These are phyloP conservation scores for Gossypium rotundifolium DNA, from an alignment of 345 rosid genomes.

Conservation along the genomic window DNA sequence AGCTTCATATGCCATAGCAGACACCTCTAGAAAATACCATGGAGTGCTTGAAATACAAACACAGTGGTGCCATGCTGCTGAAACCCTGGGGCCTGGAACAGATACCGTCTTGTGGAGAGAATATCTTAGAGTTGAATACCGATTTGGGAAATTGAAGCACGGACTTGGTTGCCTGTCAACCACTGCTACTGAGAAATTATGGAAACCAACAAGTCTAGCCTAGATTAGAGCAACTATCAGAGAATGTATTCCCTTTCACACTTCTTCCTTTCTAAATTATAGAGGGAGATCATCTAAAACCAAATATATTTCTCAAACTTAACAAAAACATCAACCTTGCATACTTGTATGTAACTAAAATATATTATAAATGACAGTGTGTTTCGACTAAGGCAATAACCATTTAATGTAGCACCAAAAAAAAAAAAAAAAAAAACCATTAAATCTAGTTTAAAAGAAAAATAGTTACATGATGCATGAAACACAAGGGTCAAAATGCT, in stretches of 20 bases:
- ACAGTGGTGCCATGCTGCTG: constrained; percentile 39
- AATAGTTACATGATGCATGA: not conserved
- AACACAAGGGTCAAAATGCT: constrained; percentile 4
- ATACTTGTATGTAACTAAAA: not conserved
- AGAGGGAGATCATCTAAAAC: not conserved
- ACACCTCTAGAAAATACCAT: constrained; percentile 35
- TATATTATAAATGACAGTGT: not conserved
- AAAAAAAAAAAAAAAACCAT: not conserved
- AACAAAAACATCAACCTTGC: not conserved
- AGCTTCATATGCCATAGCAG: constrained; percentile 41
- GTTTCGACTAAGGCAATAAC: not conserved
- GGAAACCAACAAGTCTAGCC: constrained; percentile 26
- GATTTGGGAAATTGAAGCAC: constrained; percentile 42
- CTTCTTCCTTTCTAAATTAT: not conserved
- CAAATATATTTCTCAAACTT: constrained; percentile 1
- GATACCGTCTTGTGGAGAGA: constrained; percentile 39
- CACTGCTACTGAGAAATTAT: constrained; percentile 39
- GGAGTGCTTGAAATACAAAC: constrained; percentile 29
- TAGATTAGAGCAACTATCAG: constrained; percentile 7
- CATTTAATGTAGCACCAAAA: not conserved
- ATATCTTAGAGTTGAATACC: constrained; percentile 38
- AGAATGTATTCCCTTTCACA: not conserved
- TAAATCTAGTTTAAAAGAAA: not conserved
- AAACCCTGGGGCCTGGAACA: constrained; percentile 33
- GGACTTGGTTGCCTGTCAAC: constrained; percentile 68